Evolutionary conservation across 768 basidiomycete genomes (phyloP).

Genomic region (Xerocomellus dryophilus): DNA sequence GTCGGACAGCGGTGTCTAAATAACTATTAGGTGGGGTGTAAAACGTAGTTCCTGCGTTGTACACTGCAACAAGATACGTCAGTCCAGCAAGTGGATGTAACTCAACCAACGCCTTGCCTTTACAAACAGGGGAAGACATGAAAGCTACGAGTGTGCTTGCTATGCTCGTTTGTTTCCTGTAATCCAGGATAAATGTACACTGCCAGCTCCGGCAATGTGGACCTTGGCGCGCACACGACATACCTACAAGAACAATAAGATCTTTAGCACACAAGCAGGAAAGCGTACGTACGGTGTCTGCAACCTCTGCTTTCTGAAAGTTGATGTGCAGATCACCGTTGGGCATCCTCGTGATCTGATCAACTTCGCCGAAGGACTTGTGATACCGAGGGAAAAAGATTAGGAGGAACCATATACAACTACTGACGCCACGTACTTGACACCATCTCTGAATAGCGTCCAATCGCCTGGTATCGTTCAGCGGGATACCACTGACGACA

Average conservation of each 20-base stretch:
- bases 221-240: conserved; percentile 78
- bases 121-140: conserved; percentile 19
- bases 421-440: conserved; percentile 45
- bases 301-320: conserved; percentile 72
- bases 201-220: conserved; percentile 70
- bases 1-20: conserved; percentile 20
- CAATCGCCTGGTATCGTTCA: conserved; percentile 57
- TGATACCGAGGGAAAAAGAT: conserved; percentile 5
- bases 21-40: conserved; percentile 27
- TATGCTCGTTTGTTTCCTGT: conserved; percentile 47
- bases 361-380: conserved; percentile 74
- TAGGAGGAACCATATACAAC: background rate
- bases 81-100: background rate
- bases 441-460: conserved; percentile 75
- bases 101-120: conserved; percentile 16
- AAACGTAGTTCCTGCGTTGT: conserved; percentile 24
- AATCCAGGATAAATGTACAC: conserved; percentile 75
- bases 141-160: background rate
- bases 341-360: conserved; percentile 67
- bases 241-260: conserved; percentile 44
- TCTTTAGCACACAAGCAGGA: background rate
- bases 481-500: conserved; percentile 65
- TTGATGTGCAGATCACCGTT: conserved; percentile 78
- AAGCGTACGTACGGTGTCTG: conserved; percentile 61
- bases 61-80: conserved; percentile 21